Conservation (phyloP, 2,329 filamentous ascomycete species). For the Grosmannia penicillata region DNA sequence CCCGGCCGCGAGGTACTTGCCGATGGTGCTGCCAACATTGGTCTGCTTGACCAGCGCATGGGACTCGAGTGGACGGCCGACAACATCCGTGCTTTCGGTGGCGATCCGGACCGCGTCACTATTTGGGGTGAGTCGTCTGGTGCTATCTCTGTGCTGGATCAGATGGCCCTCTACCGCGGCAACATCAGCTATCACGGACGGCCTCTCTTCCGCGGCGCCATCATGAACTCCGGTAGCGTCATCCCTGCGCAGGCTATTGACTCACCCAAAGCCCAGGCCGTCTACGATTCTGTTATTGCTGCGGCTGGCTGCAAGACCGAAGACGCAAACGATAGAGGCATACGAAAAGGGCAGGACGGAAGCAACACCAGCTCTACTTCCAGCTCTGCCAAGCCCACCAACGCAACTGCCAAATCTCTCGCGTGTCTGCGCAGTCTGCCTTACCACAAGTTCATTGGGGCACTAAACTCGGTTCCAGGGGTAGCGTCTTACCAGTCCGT, state of each 20-base stretch:
- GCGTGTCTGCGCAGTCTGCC: constrained; percentile 48
- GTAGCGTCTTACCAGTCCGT: no score
- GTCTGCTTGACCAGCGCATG: constrained; percentile 57
- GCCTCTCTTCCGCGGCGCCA: constrained; percentile 58
- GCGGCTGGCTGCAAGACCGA: constrained; percentile 50
- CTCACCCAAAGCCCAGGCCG: constrained; percentile 45
- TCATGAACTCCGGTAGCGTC: constrained; percentile 61
- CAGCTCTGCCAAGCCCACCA: no score
- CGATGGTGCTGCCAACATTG: constrained; percentile 56
- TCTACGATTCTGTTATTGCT: constrained; percentile 47
- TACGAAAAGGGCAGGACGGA: no score
- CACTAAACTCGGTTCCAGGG: constrained; percentile 56
- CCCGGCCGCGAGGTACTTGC: constrained; percentile 51
- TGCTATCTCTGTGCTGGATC: constrained; percentile 59
- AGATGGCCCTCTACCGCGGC: constrained; percentile 54
- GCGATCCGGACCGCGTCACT: constrained; percentile 63
- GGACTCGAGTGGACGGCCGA: constrained; percentile 64
- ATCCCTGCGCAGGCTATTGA: constrained; percentile 50
- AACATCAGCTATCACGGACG: constrained; percentile 62
- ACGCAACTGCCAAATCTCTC: no score
- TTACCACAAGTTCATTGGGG: constrained; percentile 46
- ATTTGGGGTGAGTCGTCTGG: constrained; percentile 66
- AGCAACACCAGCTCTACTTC: no score
- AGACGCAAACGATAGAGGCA: constrained; percentile 35
- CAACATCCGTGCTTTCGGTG: constrained; percentile 64